Evolutionary conservation across 106 monocot genomes (phyloP).

Genomic region (Chionographis japonica): DNA sequence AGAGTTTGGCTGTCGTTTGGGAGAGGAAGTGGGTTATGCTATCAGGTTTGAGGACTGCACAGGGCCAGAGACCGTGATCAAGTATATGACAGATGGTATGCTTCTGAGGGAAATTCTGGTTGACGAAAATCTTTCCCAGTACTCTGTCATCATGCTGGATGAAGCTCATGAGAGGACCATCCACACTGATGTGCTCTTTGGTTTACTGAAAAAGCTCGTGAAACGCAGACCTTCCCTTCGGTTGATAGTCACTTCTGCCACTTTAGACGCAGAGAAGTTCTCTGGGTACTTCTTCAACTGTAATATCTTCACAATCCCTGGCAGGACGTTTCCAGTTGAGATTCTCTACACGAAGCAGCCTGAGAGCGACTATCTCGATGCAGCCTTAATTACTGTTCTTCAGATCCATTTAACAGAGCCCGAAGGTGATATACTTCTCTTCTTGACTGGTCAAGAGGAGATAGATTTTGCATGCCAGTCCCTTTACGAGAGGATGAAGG

Average conservation of each 20-base stretch:
- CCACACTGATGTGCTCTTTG: slow-evolving; percentile 89
- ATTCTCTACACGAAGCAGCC: slow-evolving; percentile 92
- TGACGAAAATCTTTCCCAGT: slow-evolving; percentile 87
- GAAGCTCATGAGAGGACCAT: slow-evolving; percentile 99
- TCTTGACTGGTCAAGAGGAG: slow-evolving; percentile 95
- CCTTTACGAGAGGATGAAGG: slow-evolving; percentile 96
- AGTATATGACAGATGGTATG: slow-evolving; percentile 99
- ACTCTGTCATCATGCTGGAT: slow-evolving; percentile 93
- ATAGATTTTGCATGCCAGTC: slow-evolving; percentile 95
- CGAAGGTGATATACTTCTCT: slow-evolving; percentile 89
- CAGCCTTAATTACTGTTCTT: slow-evolving; percentile 83
- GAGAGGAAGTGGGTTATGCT: slow-evolving; percentile 96
- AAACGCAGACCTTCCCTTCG: slow-evolving; percentile 71
- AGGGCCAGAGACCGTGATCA: slow-evolving; percentile 88
- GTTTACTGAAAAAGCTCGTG: slow-evolving; percentile 76
- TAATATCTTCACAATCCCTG: slow-evolving; percentile 89
- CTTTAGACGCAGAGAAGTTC: slow-evolving; percentile 92
- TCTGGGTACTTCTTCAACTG: slow-evolving; percentile 96
- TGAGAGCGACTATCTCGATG: slow-evolving; percentile 91
- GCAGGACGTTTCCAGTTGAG: slow-evolving; percentile 92
- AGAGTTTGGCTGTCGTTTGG: slow-evolving; percentile 88
- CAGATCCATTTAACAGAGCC: slow-evolving; percentile 96
- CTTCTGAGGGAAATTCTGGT: slow-evolving; percentile 82
- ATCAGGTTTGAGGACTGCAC: slow-evolving; percentile 98
- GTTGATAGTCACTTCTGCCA: slow-evolving; percentile 92